phyloP scores from a whole-genome alignment of 2,329 filamentous ascomycete species.

The Xylaria hypoxylon region DNA sequence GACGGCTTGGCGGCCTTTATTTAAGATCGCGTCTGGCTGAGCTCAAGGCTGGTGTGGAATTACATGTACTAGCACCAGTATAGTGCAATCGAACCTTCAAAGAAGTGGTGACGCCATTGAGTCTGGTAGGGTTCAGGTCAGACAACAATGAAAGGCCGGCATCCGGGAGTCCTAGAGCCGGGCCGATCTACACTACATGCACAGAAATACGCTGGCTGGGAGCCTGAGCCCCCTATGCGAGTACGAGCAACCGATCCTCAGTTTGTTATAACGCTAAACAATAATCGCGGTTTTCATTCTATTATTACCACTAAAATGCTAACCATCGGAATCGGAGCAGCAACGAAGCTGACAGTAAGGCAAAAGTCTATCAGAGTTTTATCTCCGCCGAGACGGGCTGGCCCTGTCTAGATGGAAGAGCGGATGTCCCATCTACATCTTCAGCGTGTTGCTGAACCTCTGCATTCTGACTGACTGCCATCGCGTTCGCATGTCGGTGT shows the following conservation, averaged over 20 bases:
- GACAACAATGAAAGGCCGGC: constrained; percentile 4
- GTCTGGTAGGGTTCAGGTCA: constrained; percentile 7
- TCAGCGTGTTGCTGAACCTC: constrained; percentile 19
- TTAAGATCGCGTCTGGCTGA: constrained; percentile 7
- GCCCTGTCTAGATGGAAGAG: constrained; percentile 19
- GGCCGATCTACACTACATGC: constrained; percentile 16
- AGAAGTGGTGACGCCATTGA: neutral
- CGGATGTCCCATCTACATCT: constrained; percentile 22
- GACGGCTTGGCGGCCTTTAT: neutral
- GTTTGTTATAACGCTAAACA: constrained; percentile 17
- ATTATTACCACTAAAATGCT: constrained; percentile 14
- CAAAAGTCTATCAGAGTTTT: constrained; percentile 15
- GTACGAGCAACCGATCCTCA: constrained; percentile 17
- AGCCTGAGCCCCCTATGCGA: constrained; percentile 15
- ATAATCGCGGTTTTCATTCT: constrained; percentile 14
- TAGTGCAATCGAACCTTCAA: constrained; percentile 7
- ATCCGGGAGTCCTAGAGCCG: constrained; percentile 8
- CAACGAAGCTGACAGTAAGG: constrained; percentile 19
- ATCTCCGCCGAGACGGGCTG: constrained; percentile 19
- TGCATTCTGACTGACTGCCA: constrained; percentile 22
- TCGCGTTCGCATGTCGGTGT: constrained; percentile 16
- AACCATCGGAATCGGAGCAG: constrained; percentile 13
- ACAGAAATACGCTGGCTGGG: constrained; percentile 9
- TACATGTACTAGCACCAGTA: constrained; percentile 6
- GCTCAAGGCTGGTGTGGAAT: constrained; percentile 4